Base-by-base conservation (phyloP, 2,329 filamentous ascomycete species). In the Arthrobotrys iridis region DNA sequence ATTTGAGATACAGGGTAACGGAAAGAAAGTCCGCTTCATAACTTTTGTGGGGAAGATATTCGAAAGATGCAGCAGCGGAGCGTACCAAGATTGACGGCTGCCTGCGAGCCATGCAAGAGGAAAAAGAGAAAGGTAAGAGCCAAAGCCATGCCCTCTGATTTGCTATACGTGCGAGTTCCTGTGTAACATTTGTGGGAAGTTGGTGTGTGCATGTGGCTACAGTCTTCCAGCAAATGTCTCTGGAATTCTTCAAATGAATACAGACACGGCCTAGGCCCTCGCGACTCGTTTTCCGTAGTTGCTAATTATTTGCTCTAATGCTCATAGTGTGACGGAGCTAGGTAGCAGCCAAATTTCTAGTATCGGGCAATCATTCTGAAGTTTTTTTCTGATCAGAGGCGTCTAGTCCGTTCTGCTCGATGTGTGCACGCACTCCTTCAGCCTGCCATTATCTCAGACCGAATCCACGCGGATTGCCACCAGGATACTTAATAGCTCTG, bases 41-140 rank as follows among this genome's bases (percentile, higher is more conserved):
- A n/a, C n/a, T 2, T 5, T 15, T 30, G 41, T 20, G 15, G 3
- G 7, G 8, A 45, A 15, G 18, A 13, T 13, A 55, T 37, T 37
- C 18, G 37, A 59, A 37, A 35, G 11, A 72, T 72, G 67, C 67
- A 57, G 11, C 67, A 65, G 37, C 48, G 59, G 20, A 52, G 40
- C 18, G 8, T 30, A 5, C 43, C 67, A 11, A 72, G 59, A 18
- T 45, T 72, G 41, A 64, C 67, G 2, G 18, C 58, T 3, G 67
- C 67, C 15, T 72, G 67, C 40, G 67, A 72, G 22, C 67, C 67
- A 41, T 72, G 67, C 18, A 72, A 72, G 20, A 63, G 48, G 20
- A 72, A 72, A 28, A 72, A 72, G 40, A 64, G 67, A 24, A 72
- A 72, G 58, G 67, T 72, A 48, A 58, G 67, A 20, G 11, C 5